Evolutionary conservation across 257 asterid species (phyloP).

Genomic region (Solanum medicagineum): DNA sequence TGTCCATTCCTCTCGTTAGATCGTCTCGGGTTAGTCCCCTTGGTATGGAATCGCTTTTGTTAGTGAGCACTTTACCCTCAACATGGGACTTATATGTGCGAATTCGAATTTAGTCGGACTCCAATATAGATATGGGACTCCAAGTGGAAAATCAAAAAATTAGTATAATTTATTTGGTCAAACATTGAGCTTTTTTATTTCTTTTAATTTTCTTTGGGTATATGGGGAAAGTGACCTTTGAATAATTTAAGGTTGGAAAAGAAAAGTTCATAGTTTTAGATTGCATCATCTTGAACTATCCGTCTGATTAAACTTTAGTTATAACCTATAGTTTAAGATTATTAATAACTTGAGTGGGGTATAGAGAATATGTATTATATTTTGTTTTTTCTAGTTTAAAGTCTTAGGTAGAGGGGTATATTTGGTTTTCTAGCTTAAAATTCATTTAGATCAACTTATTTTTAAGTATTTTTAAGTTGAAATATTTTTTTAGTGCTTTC

Average conservation of each 20-base stretch:
- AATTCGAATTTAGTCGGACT: too few species aligned
- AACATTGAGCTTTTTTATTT: neutral
- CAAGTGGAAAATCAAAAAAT: too few species aligned
- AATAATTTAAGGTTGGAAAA: neutral
- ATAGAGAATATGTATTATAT: neutral
- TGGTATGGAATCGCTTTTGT: accelerated
- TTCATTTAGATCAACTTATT: too few species aligned
- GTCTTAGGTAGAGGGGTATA: too few species aligned
- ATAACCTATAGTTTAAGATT: neutral
- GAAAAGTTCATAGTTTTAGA: neutral
- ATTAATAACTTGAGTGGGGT: neutral
- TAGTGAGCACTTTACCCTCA: too few species aligned
- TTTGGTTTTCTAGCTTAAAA: too few species aligned
- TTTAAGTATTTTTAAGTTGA: too few species aligned
- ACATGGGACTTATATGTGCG: accelerated
- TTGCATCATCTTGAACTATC: neutral
- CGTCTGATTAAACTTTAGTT: neutral
- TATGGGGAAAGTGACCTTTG: neutral
- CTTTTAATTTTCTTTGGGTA: neutral
- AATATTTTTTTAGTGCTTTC: too few species aligned
- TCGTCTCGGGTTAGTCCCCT: too few species aligned
- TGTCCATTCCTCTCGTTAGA: too few species aligned
- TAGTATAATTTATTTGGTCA: neutral
- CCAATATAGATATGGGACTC: too few species aligned
- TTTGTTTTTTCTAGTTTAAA: neutral